A percentile compares a stretch with the other conserved stretches of the same genome.
These are phyloP conservation scores for Talaromyces rugulosus DNA, from an alignment of 2,329 filamentous ascomycete species.

Conservation along the genomic window DNA sequence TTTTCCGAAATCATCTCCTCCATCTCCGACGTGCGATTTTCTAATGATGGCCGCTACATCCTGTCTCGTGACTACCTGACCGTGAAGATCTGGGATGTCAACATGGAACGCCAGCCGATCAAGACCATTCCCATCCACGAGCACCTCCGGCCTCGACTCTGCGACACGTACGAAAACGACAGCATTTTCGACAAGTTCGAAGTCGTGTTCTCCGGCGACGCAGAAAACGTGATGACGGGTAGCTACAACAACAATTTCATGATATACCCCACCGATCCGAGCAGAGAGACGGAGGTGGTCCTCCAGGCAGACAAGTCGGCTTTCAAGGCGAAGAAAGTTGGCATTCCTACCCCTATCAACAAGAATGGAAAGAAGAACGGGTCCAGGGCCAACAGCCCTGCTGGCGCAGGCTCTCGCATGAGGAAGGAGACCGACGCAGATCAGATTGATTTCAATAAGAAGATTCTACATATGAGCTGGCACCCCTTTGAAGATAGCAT, in stretches of 20 bases:
- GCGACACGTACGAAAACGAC: constrained; percentile 98
- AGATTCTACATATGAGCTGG: constrained; percentile 99
- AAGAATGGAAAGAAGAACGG: constrained; percentile 80
- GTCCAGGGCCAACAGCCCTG: constrained; percentile 83
- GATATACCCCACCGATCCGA: constrained; percentile 96
- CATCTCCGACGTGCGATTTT: constrained; percentile 97
- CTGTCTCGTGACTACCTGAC: constrained; percentile 96
- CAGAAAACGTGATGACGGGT: constrained; percentile 98
- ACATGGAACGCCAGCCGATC: constrained; percentile 95
- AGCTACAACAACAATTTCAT: constrained; percentile 99
- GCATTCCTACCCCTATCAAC: constrained; percentile 95
- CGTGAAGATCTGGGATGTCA: constrained; percentile 99
- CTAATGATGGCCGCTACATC: constrained; percentile 92
- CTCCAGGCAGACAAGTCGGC: constrained; percentile 97
- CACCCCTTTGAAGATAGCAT: constrained; percentile 99
- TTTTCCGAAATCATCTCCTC: constrained; percentile 99
- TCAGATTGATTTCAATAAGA: constrained; percentile 99
- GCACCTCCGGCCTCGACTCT: constrained; percentile 86
- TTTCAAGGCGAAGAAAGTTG: constrained; percentile 99
- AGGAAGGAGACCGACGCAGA: constrained; percentile 98
- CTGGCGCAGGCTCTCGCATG: constrained; percentile 87
- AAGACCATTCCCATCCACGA: constrained; percentile 99
- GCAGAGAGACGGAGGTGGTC: constrained; percentile 95
- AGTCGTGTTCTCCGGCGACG: constrained; percentile 96
- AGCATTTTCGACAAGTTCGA: constrained; percentile 99